Evolutionary conservation across 139 green algal genomes (phyloP), one percentile per base, ranked within the genome.

Genomic region (Coccomyxa sp.): DNA sequence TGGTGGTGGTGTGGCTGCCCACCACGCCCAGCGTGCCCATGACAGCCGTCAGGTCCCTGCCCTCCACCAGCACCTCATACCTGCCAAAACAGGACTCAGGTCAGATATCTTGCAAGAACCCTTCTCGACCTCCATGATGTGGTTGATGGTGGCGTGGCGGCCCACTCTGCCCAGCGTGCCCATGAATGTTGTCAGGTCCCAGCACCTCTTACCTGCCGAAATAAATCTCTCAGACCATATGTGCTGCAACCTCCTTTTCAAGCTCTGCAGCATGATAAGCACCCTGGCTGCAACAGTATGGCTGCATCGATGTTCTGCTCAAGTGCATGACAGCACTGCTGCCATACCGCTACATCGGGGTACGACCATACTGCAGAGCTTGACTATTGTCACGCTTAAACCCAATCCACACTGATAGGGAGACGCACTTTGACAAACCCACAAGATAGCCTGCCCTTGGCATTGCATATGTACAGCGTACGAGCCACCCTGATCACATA

Each of bases 51-150:
- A 96, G 73, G 79, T 93, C 84, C 33, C 82, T 90, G 27, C 91
- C 88, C 80, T 91, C 86, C 35, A 89, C 84, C 27, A 73, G 39
- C 35, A 89, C 50, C 68, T 79, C 41, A 33, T 70, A 81, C 75
- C 75, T 84, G 80, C 34, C 64, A n/a, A n/a, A n/a, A n/a, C n/a
- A n/a, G n/a, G n/a, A n/a, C n/a, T n/a, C n/a, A n/a, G n/a, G n/a
- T n/a, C n/a, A n/a, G n/a, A n/a, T n/a, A n/a, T n/a, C n/a, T n/a
- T n/a, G n/a, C n/a, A n/a, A n/a, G n/a, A n/a, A n/a, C n/a, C 88
- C 18, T 78, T 75, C 81, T 94, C 91, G 29, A 92, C 81, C 88
- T 99, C 96, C 73, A 93, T 91, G 2, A 99, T 79, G 89, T 99
- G 92, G 89, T 99, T 99, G 83, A 90, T 98, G 31, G 70, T 90